Conservation (phyloP, 2,329 filamentous ascomycete genomes). For the Lasiodiplodia gonubiensis region DNA sequence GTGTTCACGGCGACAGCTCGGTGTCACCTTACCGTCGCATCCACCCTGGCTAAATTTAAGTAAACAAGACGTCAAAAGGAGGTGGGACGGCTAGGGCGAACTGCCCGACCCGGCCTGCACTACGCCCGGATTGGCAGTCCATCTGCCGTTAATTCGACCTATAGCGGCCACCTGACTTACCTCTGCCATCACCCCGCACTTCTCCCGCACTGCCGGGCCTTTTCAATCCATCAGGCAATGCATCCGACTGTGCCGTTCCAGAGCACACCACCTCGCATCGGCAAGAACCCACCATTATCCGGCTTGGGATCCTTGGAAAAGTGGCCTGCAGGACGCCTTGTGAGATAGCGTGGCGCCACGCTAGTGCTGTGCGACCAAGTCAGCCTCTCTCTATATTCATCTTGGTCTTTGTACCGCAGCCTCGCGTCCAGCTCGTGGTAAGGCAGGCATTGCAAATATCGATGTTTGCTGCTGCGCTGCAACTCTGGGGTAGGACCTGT, state of each 20-base stretch:
- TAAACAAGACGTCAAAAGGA: constrained; percentile 19
- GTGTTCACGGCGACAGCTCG: constrained; percentile 16
- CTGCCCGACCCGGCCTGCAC: neutral
- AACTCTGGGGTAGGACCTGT: neutral
- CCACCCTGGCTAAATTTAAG: constrained; percentile 15
- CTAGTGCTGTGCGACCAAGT: neutral
- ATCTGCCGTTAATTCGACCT: neutral
- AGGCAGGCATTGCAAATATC: neutral
- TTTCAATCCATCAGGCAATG: neutral
- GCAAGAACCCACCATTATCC: neutral
- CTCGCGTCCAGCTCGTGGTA: neutral
- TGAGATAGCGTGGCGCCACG: constrained; percentile 4
- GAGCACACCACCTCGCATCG: constrained; percentile 4
- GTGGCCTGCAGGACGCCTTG: neutral
- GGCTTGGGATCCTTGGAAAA: neutral
- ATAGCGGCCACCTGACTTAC: constrained; percentile 19
- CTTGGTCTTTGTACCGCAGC: neutral
- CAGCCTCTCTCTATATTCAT: neutral
- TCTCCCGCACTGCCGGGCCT: neutral
- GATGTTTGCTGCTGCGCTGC: constrained; percentile 2
- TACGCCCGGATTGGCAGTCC: neutral
- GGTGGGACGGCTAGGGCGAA: constrained; percentile 12
- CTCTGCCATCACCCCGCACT: constrained; percentile 21
- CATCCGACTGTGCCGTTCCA: neutral
- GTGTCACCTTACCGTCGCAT: constrained; percentile 23